Evolutionary conservation across 257 asterid species (phyloP), one percentile per base, ranked within the genome.

Genomic region (Solanum chiquidenum): DNA sequence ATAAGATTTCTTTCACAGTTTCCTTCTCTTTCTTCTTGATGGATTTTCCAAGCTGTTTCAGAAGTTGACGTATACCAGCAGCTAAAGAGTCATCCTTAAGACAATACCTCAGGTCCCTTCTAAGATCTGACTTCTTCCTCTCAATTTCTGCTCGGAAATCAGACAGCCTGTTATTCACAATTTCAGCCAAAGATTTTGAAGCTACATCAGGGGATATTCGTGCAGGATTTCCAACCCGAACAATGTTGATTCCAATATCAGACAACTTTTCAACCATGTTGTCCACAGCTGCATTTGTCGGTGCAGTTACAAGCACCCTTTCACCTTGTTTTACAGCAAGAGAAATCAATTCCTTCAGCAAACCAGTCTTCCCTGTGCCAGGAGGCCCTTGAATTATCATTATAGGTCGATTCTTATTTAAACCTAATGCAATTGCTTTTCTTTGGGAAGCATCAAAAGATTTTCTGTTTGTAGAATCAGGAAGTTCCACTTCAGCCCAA

Each of bases 211-310:
- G 93, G 23, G 99, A 94, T 88, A 96, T 94, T 49, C 98, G 92
- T 14, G 97, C 98, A 72, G 99, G 99, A 90, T 96, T 96, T 82
- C 99, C 99, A 80, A 96, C 92, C 29, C 99, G 94, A 49, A 96
- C 99, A 86, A 96, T 92, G 83, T 93, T 88, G 87, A 94, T 89
- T 85, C 95, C 98, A 88, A 89, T 90, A 74, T 88, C 94, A 49
- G 97, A 94, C 86, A 96, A 88, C 85, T 95, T 96, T 90, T 96
- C 99, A 29, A 96, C 99, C 97, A 96, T 93, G 93, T 96, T 96
- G 90, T 96, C 99, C 40, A 96, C 98, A 87, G 99, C 99, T 89
- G 99, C 98, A 93, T 96, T 96, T 87, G 99, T 96, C 35, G 99
- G 98, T 88, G 99, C 98, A 5, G 98, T 95, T 83, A 95, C 98